A percentile compares a stretch with the other conserved stretches of the same genome.
Evolutionary conservation across 768 basidiomycete species (phyloP).

Genomic region (Tylopilus sp.): DNA sequence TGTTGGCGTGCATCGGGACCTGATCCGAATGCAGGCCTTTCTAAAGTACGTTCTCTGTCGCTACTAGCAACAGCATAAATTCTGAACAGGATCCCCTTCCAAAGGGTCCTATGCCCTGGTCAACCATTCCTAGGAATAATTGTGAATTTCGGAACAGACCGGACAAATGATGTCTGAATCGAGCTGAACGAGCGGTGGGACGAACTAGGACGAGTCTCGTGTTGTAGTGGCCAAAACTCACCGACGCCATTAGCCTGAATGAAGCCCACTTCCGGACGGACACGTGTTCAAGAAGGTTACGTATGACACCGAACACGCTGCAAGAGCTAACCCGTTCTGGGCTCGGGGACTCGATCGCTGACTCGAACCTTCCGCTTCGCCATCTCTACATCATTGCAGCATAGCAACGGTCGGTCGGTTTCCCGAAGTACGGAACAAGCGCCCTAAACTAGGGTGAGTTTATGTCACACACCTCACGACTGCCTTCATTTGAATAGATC

Average conservation of each 20-base stretch:
- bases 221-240: constrained; percentile 14
- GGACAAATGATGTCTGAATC: constrained; percentile 8
- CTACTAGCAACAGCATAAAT: constrained; percentile 20
- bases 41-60: constrained; percentile 21
- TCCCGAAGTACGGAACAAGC: constrained; percentile 8
- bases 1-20: constrained; percentile 5
- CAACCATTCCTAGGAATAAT: neutral
- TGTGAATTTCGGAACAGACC: constrained; percentile 10
- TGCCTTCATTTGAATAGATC: constrained; percentile 18
- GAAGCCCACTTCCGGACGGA: constrained; percentile 21
- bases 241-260: constrained; percentile 13
- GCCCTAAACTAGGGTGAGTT: constrained; percentile 18
- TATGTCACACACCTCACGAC: constrained; percentile 19
- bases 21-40: constrained; percentile 5
- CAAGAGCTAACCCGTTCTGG: constrained; percentile 21
- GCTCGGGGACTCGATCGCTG: constrained; percentile 25
- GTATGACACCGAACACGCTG: constrained; percentile 24
- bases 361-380: constrained; percentile 20
- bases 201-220: constrained; percentile 17
- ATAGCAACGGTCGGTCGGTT: constrained; percentile 22
- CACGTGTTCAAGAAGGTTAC: constrained; percentile 29
- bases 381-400: constrained; percentile 16
- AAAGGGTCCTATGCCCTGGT: constrained; percentile 5
- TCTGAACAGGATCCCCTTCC: constrained; percentile 26
- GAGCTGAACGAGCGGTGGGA: constrained; percentile 4